These are phyloP conservation scores for Colletotrichum scovillei DNA, from an alignment of 2,329 filamentous ascomycete genomes.

Conservation along the genomic window DNA sequence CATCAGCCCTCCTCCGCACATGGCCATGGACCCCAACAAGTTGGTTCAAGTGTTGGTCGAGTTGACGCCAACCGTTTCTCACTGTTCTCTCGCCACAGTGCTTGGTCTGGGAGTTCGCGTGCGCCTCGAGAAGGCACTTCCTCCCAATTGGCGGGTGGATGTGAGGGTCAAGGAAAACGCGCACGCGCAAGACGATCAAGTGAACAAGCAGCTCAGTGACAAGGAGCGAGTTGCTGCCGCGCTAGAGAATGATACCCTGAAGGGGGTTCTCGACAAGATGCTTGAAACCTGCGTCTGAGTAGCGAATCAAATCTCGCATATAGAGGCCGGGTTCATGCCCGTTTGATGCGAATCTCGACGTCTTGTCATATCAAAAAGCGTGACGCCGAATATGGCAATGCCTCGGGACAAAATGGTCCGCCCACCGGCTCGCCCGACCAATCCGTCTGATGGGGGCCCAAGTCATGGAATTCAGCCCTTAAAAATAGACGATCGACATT, in stretches of 20 bases:
- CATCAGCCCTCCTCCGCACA: conserved; percentile 75
- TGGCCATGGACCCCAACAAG: conserved; percentile 62
- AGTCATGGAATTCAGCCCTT: background rate
- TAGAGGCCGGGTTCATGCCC: background rate
- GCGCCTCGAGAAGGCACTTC: conserved; percentile 88
- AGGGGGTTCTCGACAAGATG: conserved; percentile 93
- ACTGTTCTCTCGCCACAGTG: conserved; percentile 95
- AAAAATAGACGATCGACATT: conserved; percentile 25
- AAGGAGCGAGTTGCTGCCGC: conserved; percentile 97
- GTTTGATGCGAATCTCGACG: conserved; percentile 1
- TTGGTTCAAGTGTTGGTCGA: conserved; percentile 84
- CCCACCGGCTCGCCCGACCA: background rate
- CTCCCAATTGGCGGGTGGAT: conserved; percentile 91
- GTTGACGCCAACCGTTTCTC: conserved; percentile 95
- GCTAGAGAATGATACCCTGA: conserved; percentile 91
- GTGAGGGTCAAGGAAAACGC: conserved; percentile 95
- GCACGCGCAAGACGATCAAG: conserved; percentile 94
- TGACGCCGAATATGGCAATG: background rate
- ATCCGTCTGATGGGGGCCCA: background rate
- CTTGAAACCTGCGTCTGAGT: conserved; percentile 80
- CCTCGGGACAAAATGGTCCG: background rate
- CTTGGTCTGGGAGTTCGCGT: conserved; percentile 95
- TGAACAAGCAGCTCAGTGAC: conserved; percentile 96
- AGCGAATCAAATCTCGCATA: background rate
- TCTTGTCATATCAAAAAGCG: background rate